These are phyloP conservation scores for Trichosporon asahii DNA, from an alignment of 1,284 basidiomycete species.

Conservation along the genomic window DNA sequence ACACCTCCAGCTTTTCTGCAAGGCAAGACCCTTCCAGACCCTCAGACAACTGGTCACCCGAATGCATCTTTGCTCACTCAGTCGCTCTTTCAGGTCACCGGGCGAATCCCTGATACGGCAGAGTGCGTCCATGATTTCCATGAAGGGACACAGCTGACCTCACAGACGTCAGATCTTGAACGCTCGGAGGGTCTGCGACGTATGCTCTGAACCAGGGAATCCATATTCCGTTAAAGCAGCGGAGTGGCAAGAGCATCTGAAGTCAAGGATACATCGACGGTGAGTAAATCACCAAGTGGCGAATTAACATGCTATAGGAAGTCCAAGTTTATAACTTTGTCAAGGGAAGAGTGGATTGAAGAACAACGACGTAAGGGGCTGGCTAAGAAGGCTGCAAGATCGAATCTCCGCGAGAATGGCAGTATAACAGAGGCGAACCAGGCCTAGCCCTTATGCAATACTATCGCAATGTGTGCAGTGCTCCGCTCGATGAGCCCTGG, in stretches of 20 bases:
- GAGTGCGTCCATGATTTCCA: conserved; percentile 50
- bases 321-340: background rate
- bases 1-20: conserved; percentile 62
- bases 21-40: conserved; percentile 56
- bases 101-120: conserved; percentile 29
- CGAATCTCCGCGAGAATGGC: background rate
- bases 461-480: too few species aligned
- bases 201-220: conserved; percentile 64
- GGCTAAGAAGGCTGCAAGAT: background rate
- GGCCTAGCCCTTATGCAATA: too few species aligned
- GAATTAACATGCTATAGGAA: background rate
- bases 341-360: background rate
- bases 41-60: conserved; percentile 54
- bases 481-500: too few species aligned
- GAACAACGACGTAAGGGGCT: background rate
- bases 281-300: conserved; percentile 17
- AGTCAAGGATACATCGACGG: conserved; percentile 61
- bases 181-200: conserved; percentile 64
- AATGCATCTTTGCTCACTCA: conserved; percentile 58
- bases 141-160: background rate
- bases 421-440: background rate
- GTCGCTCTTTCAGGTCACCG: conserved; percentile 36
- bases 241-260: conserved; percentile 65
- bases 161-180: conserved; percentile 59
- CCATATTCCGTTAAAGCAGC: conserved; percentile 72